Base-by-base conservation (phyloP, 768 basidiomycete genomes). In the Leccinum subtestaceum region DNA sequence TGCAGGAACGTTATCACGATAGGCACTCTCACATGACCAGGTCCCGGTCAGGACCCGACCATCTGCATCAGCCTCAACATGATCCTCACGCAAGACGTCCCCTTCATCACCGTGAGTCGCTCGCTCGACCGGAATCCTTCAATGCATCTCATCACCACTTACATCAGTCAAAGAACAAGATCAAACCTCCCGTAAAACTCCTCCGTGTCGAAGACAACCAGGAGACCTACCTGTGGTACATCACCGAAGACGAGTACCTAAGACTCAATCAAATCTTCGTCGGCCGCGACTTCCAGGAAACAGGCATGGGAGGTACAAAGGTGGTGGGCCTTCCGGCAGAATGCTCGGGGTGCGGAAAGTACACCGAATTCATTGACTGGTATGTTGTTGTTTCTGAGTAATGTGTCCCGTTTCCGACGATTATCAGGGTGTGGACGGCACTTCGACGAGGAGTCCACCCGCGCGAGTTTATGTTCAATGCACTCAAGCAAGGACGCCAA, bases 351-450 rank as follows among this genome's bases (percentile, higher is more conserved):
- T 63, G 63, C 27, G 56, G 61, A 48, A 63, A 63, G 40, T 63
- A 63, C n/a, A 63, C 63, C 3, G 63, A 64, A 31, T 64, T 64
- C 3, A 51, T 64, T 1, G 63, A 64, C 31, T 64, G 63, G 63
- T 59, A 11, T 45, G 43, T 5, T 7, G 54, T 52, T 3, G 5
- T 36, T 19, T 29, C 10, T 36, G 34, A 34, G 1, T 25, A 9
- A 5, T 4, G 5, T 15, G 4, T 21, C 21, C 31, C 40, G 5
- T 4, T n/a, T 3, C 13, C 5, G 12, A 13, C 13, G 34, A 34
- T 34, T 13, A 1, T 40, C 29, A 64, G 63, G 63, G 61, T 64
- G 1, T 64, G 63, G 63, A 64, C 61, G 23, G 63, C 63, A 8
- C 63, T 64, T 13, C 55, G 52, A 15, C 54, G 63, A 5, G 63